phyloP scores from a whole-genome alignment of 768 basidiomycete genomes.

The Mycena rosella region DNA sequence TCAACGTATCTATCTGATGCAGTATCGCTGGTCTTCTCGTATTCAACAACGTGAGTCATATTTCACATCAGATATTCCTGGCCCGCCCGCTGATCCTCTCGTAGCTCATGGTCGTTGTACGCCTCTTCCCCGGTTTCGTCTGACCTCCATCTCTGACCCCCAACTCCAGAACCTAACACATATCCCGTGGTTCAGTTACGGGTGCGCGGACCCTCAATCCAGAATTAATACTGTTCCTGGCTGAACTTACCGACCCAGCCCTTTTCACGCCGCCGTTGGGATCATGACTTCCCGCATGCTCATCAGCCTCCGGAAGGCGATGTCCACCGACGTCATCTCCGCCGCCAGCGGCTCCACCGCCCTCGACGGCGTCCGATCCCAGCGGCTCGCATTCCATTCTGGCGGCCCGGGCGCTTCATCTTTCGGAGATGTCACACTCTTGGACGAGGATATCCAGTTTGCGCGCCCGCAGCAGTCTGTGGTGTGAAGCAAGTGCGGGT shows the following conservation, averaged over 20 bases:
- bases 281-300: constrained; percentile 62
- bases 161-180: constrained; percentile 49
- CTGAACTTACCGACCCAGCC: constrained; percentile 38
- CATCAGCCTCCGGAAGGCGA: constrained; percentile 56
- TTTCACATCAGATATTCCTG: background rate
- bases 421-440: too few relatives aligned
- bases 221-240: background rate
- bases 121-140: background rate
- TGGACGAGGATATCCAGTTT: too few relatives aligned
- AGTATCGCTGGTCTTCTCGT: constrained; percentile 55
- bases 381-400: too few relatives aligned
- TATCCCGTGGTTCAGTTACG: constrained; percentile 66
- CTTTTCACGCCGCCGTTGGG: constrained; percentile 61
- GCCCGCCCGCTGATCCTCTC: background rate
- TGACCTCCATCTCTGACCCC: background rate
- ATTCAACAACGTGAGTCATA: constrained; percentile 60
- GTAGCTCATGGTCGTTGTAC: constrained; percentile 36
- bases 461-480: too few relatives aligned
- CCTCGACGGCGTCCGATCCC: too few relatives aligned
- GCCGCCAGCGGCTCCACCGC: too few relatives aligned
- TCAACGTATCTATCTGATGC: background rate
- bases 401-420: too few relatives aligned
- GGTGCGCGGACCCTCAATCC: constrained; percentile 37
- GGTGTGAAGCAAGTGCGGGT: too few relatives aligned
- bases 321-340: constrained; percentile 7